These are phyloP conservation scores for Angomonas deanei DNA, from an alignment of 208 protist species.

Conservation along the genomic window DNA sequence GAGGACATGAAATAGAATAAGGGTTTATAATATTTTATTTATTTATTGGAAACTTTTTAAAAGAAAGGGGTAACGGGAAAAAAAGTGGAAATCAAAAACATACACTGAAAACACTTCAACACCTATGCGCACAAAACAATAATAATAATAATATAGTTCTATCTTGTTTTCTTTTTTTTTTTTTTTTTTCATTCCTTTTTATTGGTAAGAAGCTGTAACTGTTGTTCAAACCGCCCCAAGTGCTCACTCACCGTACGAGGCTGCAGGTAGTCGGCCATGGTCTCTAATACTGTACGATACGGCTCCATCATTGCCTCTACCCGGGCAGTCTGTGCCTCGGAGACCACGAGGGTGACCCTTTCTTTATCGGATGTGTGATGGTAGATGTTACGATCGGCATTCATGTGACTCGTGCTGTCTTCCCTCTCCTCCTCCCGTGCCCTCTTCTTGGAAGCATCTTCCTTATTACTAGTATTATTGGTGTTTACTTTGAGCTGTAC, in stretches of 20 bases:
- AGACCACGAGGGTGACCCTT: neutral
- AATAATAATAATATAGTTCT: too few species aligned
- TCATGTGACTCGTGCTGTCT: too few species aligned
- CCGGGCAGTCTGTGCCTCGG: neutral
- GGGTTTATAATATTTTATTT: neutral
- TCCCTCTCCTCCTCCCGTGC: neutral
- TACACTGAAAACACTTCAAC: too few species aligned
- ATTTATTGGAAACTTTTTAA: neutral
- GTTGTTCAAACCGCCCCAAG: too few species aligned
- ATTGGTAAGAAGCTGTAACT: neutral
- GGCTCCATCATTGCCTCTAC: too few species aligned
- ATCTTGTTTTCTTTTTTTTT: constrained; percentile 5
- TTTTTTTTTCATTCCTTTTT: constrained; percentile 6
- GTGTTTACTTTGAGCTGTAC: neutral
- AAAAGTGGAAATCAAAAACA: too few species aligned
- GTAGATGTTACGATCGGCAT: too few species aligned
- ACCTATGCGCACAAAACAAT: too few species aligned
- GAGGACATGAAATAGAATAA: constrained; percentile 9
- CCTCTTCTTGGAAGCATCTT: neutral
- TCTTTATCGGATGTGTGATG: too few species aligned
- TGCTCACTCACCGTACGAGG: neutral
- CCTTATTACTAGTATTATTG: neutral
- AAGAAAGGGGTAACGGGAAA: too few species aligned
- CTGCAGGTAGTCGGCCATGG: neutral
- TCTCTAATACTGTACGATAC: neutral